phyloP scores from a whole-genome alignment of 73 alveolate species.

The Tetrahymena malaccensis region DNA sequence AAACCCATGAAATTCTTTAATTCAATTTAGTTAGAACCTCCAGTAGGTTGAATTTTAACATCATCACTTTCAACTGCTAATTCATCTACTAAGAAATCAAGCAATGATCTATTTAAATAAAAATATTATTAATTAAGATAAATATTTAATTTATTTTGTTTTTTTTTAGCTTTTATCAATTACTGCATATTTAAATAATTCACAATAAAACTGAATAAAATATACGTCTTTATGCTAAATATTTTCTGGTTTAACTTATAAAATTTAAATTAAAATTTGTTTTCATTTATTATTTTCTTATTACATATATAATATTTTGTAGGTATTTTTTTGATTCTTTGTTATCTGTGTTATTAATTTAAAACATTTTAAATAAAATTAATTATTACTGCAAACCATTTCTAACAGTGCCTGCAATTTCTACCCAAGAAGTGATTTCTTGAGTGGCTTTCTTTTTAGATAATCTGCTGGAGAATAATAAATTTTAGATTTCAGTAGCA shows the following conservation, averaged over 20 bases:
- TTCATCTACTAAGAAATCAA: not conserved
- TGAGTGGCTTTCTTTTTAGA: not conserved
- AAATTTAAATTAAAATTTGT: no score
- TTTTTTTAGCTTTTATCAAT: no score
- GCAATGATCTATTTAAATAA: not conserved
- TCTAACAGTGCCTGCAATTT: not conserved
- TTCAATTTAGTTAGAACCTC: not conserved
- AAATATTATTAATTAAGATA: not conserved
- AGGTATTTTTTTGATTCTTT: not conserved
- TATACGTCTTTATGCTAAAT: no score
- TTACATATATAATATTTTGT: no score
- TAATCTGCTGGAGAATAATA: not conserved
- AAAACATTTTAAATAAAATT: not conserved
- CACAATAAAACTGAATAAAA: no score
- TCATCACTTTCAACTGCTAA: not conserved
- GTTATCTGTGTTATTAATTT: not conserved
- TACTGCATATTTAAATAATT: no score
- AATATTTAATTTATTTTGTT: not conserved
- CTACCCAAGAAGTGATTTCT: not conserved
- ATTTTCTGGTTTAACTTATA: no score
- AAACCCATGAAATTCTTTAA: not conserved
- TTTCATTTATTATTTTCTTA: no score
- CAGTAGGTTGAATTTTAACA: not conserved
- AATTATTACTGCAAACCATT: not conserved
- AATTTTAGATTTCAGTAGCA: not conserved